Evolutionary conservation across 2,329 filamentous ascomycete species (phyloP), one percentile per base, ranked within the genome.

Genomic region (Hypoxylon sp.): DNA sequence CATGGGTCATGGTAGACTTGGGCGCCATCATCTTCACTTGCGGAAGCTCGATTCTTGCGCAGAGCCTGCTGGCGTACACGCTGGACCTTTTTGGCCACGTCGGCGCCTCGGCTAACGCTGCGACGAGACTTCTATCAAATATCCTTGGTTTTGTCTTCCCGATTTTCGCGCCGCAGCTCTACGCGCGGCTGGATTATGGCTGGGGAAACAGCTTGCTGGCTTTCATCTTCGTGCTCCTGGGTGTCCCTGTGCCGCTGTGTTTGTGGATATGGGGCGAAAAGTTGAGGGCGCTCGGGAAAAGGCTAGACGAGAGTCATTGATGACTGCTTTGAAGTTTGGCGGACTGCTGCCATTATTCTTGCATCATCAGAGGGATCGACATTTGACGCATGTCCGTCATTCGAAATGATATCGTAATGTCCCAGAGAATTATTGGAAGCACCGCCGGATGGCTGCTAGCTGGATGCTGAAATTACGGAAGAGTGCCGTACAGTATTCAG

Each of bases 1-100:
- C 84, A 68, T 89, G 84, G 84, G 82, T 87, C 19, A 79, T 86
- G 4, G 85, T 86, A 0, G 86, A 89, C 48, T 79, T 88, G 22
- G 86, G 86, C 2, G 82, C 82, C 1, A 74, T 76, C 0, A 77
- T 87, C n/a, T 84, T 88, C 60, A 82, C 82, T 0, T 76, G 80
- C 4, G 85, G 85, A 0, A 83, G 81, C 68, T 82, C 86, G 47
- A 79, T 84, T 8, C 75, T 81, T 0, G 85, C 85, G 51, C 82
- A 84, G 70, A 82, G 82, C 2, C 78, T 85, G 32, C 79, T 82
- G 51, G 85, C 85, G 0, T 88, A 88, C 58, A 77, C 85, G 1
- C 80, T 87, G 4, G 85, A 88, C 48, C 84, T 83, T 48, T 78
- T 76, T 51, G 71, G 67, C 20, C 68, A 74, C 26, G 73, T 74